Evolutionary conservation across 768 basidiomycete genomes (phyloP).

Genomic region (Naganishia randhawae): DNA sequence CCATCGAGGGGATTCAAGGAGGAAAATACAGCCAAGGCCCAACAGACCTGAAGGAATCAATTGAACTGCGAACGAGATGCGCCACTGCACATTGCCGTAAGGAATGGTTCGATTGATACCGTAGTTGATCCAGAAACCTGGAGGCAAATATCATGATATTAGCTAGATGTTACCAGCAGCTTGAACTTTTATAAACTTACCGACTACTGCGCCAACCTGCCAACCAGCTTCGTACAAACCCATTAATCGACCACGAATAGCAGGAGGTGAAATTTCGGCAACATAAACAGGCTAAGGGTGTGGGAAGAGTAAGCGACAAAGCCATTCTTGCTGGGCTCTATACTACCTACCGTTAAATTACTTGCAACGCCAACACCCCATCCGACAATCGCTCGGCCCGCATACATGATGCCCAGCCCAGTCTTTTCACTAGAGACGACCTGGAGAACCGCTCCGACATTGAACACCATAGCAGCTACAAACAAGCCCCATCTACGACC

Average conservation of each 20-base stretch:
- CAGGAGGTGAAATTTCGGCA: conserved; percentile 55
- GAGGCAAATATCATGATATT: neutral
- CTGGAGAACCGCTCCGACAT: conserved; percentile 53
- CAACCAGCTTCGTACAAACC: conserved; percentile 57
- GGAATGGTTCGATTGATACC: conserved; percentile 32
- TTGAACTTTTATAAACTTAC: conserved; percentile 30
- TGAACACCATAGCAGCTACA: conserved; percentile 49
- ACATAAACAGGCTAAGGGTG: conserved; percentile 51
- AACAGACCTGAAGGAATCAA: conserved; percentile 66
- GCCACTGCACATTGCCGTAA: conserved; percentile 36
- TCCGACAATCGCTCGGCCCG: conserved; percentile 54
- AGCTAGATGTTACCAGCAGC: neutral
- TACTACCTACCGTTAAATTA: conserved; percentile 29
- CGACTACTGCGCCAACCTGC: conserved; percentile 56
- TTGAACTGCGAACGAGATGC: conserved; percentile 50
- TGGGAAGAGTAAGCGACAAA: neutral
- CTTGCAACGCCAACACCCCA: conserved; percentile 52
- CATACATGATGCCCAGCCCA: conserved; percentile 51
- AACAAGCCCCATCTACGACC: conserved; percentile 30
- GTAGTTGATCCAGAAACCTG: conserved; percentile 34
- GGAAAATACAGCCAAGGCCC: conserved; percentile 48
- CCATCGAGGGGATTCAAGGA: conserved; percentile 50
- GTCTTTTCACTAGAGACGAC: conserved; percentile 29
- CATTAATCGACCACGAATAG: conserved; percentile 56
- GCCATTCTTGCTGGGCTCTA: neutral